Conservation (phyloP, 2,329 filamentous ascomycete genomes). For the Leptoxyphium fumago region DNA sequence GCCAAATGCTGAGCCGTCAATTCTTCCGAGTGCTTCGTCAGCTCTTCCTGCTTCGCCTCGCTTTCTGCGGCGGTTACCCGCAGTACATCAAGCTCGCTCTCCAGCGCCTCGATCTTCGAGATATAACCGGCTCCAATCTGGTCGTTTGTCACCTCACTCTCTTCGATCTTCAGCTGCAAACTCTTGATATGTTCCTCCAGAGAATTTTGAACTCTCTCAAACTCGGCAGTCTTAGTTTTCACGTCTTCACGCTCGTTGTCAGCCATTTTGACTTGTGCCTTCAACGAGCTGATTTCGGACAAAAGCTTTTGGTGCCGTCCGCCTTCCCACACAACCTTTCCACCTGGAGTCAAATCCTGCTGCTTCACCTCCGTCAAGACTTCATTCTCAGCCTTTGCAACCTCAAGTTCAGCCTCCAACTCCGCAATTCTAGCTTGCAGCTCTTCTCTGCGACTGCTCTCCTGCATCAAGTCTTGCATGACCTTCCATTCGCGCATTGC, state of each 20-base stretch:
- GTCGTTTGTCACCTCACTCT: slow-evolving; percentile 17
- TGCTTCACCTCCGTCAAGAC: slow-evolving; percentile 1
- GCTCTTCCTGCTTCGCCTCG: background rate
- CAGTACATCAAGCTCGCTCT: background rate
- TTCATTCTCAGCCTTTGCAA: slow-evolving; percentile 9
- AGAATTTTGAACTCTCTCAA: slow-evolving; percentile 10
- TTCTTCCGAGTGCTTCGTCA: background rate
- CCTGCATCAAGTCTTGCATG: slow-evolving; percentile 15
- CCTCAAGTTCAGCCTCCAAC: slow-evolving; percentile 11
- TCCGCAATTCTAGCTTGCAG: slow-evolving; percentile 12
- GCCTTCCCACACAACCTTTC: background rate
- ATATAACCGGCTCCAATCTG: slow-evolving; percentile 10
- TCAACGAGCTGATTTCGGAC: slow-evolving; percentile 4
- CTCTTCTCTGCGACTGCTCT: slow-evolving; percentile 11
- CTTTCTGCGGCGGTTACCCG: background rate
- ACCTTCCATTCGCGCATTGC: slow-evolving; percentile 13
- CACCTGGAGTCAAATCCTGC: background rate
- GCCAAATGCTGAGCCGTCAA: background rate
- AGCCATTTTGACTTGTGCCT: slow-evolving; percentile 2
- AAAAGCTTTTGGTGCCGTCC: background rate
- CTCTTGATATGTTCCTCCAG: slow-evolving; percentile 5
- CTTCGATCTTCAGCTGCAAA: slow-evolving; percentile 14
- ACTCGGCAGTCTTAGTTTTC: slow-evolving; percentile 20
- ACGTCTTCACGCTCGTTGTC: slow-evolving; percentile 13
- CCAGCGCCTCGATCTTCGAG: slow-evolving; percentile 5